Conservation (phyloP, 2,329 filamentous ascomycete species). For the Claviceps sp. region DNA sequence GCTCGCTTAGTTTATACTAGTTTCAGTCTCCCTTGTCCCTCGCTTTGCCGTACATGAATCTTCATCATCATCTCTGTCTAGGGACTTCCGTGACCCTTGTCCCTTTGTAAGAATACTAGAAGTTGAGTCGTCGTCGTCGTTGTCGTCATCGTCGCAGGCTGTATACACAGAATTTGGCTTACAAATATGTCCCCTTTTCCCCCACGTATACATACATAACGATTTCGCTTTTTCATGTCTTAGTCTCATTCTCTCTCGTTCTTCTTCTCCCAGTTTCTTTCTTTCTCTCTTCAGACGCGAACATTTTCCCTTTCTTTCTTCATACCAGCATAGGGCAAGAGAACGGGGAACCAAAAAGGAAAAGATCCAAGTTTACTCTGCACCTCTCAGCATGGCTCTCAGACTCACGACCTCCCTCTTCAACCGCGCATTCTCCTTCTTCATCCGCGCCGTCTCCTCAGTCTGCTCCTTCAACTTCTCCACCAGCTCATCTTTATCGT, state of each 20-base stretch:
- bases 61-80: too few species aligned
- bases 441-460: constrained; percentile 64
- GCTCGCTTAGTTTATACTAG: not conserved
- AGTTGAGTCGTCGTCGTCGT: too few species aligned
- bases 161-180: constrained; percentile 3
- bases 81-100: too few species aligned
- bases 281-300: too few species aligned
- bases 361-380: constrained; percentile 15
- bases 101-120: too few species aligned
- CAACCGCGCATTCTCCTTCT: constrained; percentile 74
- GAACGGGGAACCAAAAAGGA: not conserved
- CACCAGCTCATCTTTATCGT: constrained; percentile 69
- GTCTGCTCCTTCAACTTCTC: constrained; percentile 55
- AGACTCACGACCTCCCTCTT: constrained; percentile 71
- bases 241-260: too few species aligned
- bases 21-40: not conserved
- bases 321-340: not conserved
- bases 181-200: not conserved
- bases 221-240: not conserved
- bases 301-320: too few species aligned
- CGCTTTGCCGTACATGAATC: not conserved
- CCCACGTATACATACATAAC: not conserved
- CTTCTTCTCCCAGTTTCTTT: too few species aligned
- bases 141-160: not conserved
- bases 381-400: constrained; percentile 38